phyloP scores from a whole-genome alignment of 208 protist genomes.

The Leishmania turanica region DNA sequence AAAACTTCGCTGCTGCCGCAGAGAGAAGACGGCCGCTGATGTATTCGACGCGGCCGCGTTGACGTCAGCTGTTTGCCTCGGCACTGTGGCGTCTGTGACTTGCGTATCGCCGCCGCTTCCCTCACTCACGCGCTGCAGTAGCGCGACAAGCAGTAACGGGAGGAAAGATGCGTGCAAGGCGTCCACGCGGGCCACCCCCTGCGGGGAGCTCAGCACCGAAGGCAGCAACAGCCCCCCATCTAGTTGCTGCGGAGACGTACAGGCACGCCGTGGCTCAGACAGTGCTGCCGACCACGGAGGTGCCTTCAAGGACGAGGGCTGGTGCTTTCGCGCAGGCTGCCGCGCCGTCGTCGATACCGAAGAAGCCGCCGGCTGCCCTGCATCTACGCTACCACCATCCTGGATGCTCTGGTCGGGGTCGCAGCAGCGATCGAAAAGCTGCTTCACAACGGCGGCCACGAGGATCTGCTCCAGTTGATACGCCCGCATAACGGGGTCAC shows the following conservation, averaged over 20 bases:
- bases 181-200: conserved; percentile 23
- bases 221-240: conserved; percentile 1
- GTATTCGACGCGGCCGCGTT: neutral
- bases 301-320: conserved; percentile 2
- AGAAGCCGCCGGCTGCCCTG: neutral
- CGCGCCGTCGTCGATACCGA: neutral
- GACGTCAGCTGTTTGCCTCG: neutral
- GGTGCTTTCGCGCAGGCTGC: neutral
- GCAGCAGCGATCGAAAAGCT: neutral
- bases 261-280: neutral
- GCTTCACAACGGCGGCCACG: neutral
- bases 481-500: neutral
- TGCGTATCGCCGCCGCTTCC: neutral
- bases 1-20: neutral
- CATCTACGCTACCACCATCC: too few relatives aligned
- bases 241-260: neutral
- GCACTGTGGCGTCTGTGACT: neutral
- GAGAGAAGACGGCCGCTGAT: neutral
- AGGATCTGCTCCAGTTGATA: neutral
- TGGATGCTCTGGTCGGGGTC: neutral
- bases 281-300: conserved; percentile 10
- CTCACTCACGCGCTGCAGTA: conserved; percentile 8
- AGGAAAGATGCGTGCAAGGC: conserved; percentile 18
- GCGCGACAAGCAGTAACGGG: conserved; percentile 15
- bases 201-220: conserved; percentile 1